Evolutionary conservation across 192 early-diverging fungal species (phyloP).

Genomic region (Linnemannia elongata): DNA sequence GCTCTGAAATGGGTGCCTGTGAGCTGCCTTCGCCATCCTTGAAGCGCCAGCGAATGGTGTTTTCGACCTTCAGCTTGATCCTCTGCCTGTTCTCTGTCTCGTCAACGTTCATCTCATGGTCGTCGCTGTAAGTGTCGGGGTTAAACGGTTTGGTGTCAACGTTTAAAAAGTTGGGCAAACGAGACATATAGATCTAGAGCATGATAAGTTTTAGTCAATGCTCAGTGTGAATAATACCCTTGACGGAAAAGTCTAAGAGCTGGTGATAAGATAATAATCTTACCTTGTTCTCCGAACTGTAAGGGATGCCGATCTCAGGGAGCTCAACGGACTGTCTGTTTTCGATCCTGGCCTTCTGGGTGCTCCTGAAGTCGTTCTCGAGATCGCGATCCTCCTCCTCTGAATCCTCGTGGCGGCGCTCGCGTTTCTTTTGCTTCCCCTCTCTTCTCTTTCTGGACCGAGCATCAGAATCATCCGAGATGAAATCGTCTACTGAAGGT

Average conservation of each 20-base stretch:
- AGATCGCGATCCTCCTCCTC: conserved; percentile 36
- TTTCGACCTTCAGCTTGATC: conserved; percentile 71
- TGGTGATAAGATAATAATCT: background rate
- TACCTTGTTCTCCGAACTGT: conserved; percentile 50
- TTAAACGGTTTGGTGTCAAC: conserved; percentile 77
- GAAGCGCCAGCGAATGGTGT: conserved; percentile 83
- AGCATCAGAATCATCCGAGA: conserved; percentile 43
- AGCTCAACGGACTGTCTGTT: conserved; percentile 38
- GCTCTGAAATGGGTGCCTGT: conserved; percentile 44
- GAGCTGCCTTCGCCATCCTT: conserved; percentile 56
- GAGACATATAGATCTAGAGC: conserved; percentile 57
- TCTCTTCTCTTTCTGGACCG: conserved; percentile 32
- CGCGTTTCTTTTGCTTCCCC: conserved; percentile 38
- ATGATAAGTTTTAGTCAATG: background rate
- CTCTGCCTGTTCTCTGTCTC: conserved; percentile 50
- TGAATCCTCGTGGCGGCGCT: conserved; percentile 23
- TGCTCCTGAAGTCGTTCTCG: conserved; percentile 29
- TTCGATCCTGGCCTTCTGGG: conserved; percentile 33
- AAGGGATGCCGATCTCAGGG: conserved; percentile 47
- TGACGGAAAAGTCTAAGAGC: background rate
- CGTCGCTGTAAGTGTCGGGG: conserved; percentile 64
- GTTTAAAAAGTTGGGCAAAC: conserved; percentile 77
- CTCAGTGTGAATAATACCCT: too few relatives aligned
- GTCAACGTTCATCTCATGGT: conserved; percentile 58
- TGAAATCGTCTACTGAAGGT: conserved; percentile 27